Conservation (phyloP, 108 stramenopile species). For the Cyclostephanos invisitatus region DNA sequence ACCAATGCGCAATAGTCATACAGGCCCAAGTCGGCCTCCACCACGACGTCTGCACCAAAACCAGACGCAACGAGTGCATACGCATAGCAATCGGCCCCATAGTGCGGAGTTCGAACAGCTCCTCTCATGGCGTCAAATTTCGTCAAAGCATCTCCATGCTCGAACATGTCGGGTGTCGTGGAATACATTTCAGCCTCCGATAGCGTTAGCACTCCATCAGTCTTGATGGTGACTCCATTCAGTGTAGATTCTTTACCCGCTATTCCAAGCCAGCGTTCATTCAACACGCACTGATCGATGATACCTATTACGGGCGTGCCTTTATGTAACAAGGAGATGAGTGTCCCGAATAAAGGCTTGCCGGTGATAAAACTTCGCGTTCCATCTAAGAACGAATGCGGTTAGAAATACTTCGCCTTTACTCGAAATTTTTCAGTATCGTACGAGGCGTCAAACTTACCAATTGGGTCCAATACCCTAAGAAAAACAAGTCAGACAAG, state of each 20-base stretch:
- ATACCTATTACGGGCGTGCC: constrained; percentile 40
- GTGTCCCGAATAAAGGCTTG: constrained; percentile 41
- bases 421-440: too few species aligned
- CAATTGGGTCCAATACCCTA: constrained; percentile 34
- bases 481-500: neutral
- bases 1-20: constrained; percentile 45
- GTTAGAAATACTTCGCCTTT: neutral
- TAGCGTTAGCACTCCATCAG: constrained; percentile 22
- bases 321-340: constrained; percentile 31
- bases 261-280: constrained; percentile 40
- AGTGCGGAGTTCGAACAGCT: constrained; percentile 20
- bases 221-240: constrained; percentile 25
- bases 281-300: constrained; percentile 40
- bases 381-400: constrained; percentile 11
- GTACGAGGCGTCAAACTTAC: neutral
- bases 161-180: constrained; percentile 44
- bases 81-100: constrained; percentile 44
- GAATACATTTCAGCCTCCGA: constrained; percentile 38
- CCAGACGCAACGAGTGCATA: constrained; percentile 45
- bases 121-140: constrained; percentile 27
- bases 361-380: constrained; percentile 40
- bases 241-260: constrained; percentile 14
- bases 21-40: constrained; percentile 36
- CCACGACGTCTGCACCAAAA: constrained; percentile 32
- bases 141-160: constrained; percentile 18